phyloP scores from a whole-genome alignment of 106 monocot genomes.

The Apostasia shenzhenica region DNA sequence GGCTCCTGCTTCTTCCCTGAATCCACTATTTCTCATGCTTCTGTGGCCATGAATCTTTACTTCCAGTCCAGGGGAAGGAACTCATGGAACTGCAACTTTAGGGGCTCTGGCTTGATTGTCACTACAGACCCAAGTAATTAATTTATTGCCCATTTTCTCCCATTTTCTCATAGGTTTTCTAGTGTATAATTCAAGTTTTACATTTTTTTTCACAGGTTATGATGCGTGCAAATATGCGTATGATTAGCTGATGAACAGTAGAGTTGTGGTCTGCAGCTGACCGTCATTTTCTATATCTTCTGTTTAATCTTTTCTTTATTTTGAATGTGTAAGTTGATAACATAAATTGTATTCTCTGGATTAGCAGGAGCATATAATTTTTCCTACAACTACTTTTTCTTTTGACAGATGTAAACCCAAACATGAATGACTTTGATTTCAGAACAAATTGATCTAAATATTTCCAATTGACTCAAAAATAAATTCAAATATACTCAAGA shows the following conservation, averaged over 20 bases:
- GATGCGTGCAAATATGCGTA: conserved; percentile 1
- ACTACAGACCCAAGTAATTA: conserved; percentile 23
- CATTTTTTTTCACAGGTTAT: conserved; percentile 3
- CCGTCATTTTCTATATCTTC: too few species aligned
- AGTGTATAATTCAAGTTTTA: background rate
- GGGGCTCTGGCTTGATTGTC: conserved; percentile 18
- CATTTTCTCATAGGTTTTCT: background rate
- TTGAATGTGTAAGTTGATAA: too few species aligned
- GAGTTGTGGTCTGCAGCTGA: too few species aligned
- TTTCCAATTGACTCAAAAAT: too few species aligned
- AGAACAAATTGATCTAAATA: too few species aligned
- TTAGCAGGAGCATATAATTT: too few species aligned
- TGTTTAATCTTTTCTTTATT: too few species aligned
- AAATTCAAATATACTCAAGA: too few species aligned
- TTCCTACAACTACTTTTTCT: too few species aligned
- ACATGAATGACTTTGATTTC: too few species aligned
- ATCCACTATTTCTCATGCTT: conserved; percentile 26
- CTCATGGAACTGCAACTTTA: conserved; percentile 26
- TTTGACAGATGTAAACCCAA: too few species aligned
- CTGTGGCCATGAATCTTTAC: conserved; percentile 31
- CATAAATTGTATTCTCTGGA: too few species aligned
- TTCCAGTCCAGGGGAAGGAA: conserved; percentile 28
- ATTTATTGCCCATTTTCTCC: background rate
- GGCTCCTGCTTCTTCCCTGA: conserved; percentile 23
- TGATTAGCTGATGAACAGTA: background rate